A percentile compares a stretch with the other conserved stretches of the same genome.
Conservation (phyloP, 257 asterid species). For the Scutellaria baicalensis region DNA sequence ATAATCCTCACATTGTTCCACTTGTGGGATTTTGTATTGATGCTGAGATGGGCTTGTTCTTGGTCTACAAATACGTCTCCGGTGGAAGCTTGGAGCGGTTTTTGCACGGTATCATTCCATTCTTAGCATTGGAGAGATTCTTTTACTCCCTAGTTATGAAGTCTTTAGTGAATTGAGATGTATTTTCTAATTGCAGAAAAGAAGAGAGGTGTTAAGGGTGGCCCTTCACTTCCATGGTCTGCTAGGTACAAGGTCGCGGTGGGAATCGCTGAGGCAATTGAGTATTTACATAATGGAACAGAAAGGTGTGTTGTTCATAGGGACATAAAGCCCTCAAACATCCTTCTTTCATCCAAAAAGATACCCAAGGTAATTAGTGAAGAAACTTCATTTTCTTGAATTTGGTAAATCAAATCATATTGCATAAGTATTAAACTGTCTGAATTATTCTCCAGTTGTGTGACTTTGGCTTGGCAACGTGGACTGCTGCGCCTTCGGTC, state of each 20-base stretch:
- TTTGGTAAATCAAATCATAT: too few relatives aligned
- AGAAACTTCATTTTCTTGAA: not conserved
- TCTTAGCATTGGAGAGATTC: not conserved
- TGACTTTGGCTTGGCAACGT: conserved; percentile 90
- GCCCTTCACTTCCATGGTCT: conserved; percentile 55
- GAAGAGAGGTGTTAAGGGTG: conserved; percentile 53
- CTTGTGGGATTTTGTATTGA: conserved; percentile 83
- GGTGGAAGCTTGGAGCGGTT: conserved; percentile 82
- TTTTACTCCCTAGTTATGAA: not conserved
- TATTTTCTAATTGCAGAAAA: conserved; percentile 39
- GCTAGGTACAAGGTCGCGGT: conserved; percentile 63
- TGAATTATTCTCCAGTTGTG: conserved; percentile 43
- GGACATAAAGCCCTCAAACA: conserved; percentile 92
- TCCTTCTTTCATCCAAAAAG: conserved; percentile 76
- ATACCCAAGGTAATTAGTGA: conserved; percentile 48
- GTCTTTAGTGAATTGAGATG: conserved; percentile 9
- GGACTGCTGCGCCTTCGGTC: conserved; percentile 87
- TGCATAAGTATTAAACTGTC: too few relatives aligned
- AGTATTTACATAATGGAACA: conserved; percentile 69
- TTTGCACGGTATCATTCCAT: conserved; percentile 50
- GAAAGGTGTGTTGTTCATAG: conserved; percentile 91
- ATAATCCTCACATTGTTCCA: conserved; percentile 73
- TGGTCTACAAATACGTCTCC: conserved; percentile 84
- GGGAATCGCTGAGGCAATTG: conserved; percentile 75
- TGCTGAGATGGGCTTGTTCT: conserved; percentile 74